Percentiles rank a stretch among this genome's conserved stretches.
phyloP scores from a whole-genome alignment of 208 protist species.

The Herpetomonas tarakana region DNA sequence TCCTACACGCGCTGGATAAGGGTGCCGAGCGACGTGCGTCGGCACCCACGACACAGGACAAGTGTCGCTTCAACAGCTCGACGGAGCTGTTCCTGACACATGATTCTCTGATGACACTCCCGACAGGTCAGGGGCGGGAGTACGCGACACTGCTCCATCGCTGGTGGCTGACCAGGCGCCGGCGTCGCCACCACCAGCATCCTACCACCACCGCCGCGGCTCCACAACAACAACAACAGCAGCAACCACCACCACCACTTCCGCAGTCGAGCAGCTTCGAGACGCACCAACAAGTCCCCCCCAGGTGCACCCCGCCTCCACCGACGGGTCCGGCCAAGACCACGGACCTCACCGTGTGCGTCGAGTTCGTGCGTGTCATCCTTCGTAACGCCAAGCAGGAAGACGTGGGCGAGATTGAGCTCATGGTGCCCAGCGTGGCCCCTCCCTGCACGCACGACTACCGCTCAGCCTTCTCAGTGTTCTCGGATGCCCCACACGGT shows the following conservation, averaged over 20 bases:
- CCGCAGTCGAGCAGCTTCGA: too few relatives aligned
- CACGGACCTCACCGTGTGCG: not conserved
- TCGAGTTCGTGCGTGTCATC: constrained; percentile 14
- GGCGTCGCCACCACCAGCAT: too few relatives aligned
- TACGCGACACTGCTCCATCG: constrained; percentile 11
- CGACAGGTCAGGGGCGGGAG: constrained; percentile 5
- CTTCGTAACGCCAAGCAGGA: constrained; percentile 17
- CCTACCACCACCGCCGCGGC: too few relatives aligned
- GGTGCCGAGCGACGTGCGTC: too few relatives aligned
- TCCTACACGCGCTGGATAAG: not conserved
- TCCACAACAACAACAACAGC: too few relatives aligned
- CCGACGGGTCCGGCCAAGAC: too few relatives aligned
- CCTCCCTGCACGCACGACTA: constrained; percentile 9
- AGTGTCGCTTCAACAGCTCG: constrained; percentile 15
- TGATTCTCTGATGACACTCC: constrained; percentile 6
- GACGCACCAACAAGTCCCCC: too few relatives aligned
- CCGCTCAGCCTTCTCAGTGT: constrained; percentile 15
- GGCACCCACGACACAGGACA: not conserved
- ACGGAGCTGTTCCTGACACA: constrained; percentile 10
- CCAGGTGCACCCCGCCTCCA: too few relatives aligned
- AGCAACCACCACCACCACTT: constrained; percentile 4
- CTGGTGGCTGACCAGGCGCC: constrained; percentile 5
- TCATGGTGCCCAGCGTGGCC: constrained; percentile 15
- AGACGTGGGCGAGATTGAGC: constrained; percentile 20
- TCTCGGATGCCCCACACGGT: constrained; percentile 5